Percentiles rank a stretch among this genome's conserved stretches.
These are phyloP conservation scores for Eucalyptus marginata DNA, from an alignment of 345 rosid species.

Conservation along the genomic window DNA sequence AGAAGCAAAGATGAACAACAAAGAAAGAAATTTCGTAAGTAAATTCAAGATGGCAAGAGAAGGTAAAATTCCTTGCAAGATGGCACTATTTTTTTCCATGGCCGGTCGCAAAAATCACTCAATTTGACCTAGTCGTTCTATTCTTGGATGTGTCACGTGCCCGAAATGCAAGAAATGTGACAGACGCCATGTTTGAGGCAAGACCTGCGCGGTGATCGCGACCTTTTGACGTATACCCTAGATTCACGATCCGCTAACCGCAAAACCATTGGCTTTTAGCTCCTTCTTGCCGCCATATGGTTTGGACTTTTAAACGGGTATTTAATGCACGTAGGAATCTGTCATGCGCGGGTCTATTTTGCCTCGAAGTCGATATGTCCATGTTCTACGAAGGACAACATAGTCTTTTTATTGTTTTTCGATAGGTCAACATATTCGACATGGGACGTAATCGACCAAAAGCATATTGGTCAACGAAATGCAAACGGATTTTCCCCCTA, in stretches of 20 bases:
- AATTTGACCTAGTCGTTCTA: neutral
- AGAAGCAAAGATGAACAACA: neutral
- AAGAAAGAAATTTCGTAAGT: neutral
- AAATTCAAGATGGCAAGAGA: neutral
- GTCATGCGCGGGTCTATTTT: neutral
- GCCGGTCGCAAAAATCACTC: neutral
- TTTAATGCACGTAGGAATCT: neutral
- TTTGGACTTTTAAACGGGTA: neutral
- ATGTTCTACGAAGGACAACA: neutral
- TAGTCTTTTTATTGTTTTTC: fast-evolving
- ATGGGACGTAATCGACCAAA: neutral
- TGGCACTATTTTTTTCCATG: neutral
- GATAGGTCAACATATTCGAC: neutral
- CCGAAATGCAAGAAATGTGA: neutral
- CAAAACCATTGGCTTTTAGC: neutral
- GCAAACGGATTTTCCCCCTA: neutral
- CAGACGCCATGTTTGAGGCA: neutral
- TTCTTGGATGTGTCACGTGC: neutral
- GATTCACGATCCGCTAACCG: neutral
- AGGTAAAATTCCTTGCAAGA: neutral
- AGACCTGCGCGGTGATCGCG: neutral
- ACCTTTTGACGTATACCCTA: neutral
- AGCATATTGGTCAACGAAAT: neutral
- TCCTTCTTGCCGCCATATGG: neutral
- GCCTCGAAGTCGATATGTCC: neutral